These are phyloP conservation scores for Vigna mungo DNA, from an alignment of 306 rosid genomes.

Conservation along the genomic window DNA sequence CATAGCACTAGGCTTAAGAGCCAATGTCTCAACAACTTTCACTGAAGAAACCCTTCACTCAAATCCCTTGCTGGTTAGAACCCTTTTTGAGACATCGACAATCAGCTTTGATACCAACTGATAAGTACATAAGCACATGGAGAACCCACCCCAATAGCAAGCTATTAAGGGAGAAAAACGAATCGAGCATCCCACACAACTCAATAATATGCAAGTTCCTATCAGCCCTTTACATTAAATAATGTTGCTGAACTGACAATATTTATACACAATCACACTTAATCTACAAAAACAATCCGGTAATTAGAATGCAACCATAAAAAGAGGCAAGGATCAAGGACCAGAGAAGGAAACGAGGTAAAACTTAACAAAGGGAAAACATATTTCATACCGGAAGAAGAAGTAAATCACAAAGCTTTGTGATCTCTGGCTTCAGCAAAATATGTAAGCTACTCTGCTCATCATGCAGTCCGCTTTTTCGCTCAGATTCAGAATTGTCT, in stretches of 20 bases:
- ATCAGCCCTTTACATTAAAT: neutral
- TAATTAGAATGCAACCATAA: constrained; percentile 19
- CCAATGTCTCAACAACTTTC: no score
- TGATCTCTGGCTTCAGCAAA: constrained; percentile 52
- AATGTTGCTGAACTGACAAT: constrained; percentile 21
- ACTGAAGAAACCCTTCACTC: no score
- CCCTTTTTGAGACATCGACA: no score
- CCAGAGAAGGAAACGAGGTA: constrained; percentile 24
- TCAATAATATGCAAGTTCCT: no score
- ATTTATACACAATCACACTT: constrained; percentile 16
- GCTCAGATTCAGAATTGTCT: constrained; percentile 42
- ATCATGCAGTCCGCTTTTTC: constrained; percentile 22
- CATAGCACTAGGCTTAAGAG: no score
- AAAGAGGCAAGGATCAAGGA: constrained; percentile 41
- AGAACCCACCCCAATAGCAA: no score
- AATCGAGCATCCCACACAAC: no score
- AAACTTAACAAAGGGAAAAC: constrained; percentile 33
- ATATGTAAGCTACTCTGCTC: constrained; percentile 53
- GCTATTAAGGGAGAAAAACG: no score
- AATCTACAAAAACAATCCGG: constrained; percentile 23
- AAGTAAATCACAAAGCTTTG: constrained; percentile 51
- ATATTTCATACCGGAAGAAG: constrained; percentile 50
- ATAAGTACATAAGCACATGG: no score
- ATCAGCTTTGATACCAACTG: no score
- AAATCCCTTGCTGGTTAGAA: no score